phyloP scores from a whole-genome alignment of 257 asterid species.

The Marsdenia floribunda region DNA sequence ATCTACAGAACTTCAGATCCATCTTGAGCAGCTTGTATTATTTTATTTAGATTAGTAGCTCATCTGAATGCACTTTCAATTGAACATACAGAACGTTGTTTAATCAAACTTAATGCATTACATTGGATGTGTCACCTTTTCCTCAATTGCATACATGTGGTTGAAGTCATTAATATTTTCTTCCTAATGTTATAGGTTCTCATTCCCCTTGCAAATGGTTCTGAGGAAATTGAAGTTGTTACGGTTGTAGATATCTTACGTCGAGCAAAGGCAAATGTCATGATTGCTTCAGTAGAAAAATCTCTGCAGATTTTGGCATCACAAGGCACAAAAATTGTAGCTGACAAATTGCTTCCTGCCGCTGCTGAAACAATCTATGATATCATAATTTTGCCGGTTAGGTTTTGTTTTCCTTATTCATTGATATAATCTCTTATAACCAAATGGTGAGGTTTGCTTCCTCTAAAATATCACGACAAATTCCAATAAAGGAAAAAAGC shows the following conservation, averaged over 20 bases:
- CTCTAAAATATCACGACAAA: background rate
- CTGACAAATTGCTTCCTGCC: conserved; percentile 54
- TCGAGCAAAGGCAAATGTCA: conserved; percentile 73
- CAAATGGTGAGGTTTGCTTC: background rate
- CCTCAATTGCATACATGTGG: background rate
- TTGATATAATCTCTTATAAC: background rate
- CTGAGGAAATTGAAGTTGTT: conserved; percentile 81
- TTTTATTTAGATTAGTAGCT: background rate
- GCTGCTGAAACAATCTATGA: conserved; percentile 64
- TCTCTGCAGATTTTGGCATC: conserved; percentile 55
- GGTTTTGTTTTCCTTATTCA: conserved; percentile 4
- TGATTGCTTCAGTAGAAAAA: conserved; percentile 66
- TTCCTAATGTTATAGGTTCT: conserved; percentile 54
- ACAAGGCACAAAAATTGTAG: conserved; percentile 54
- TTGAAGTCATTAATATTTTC: background rate
- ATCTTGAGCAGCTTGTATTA: background rate
- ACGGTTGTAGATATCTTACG: conserved; percentile 66
- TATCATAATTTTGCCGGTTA: conserved; percentile 72
- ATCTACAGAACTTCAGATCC: background rate
- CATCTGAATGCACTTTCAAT: background rate
- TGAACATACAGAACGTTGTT: background rate
- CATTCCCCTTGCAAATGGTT: conserved; percentile 85
- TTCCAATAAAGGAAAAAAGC: background rate
- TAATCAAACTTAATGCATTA: background rate
- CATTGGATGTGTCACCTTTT: background rate